These are phyloP conservation scores for Oenanthe javanica DNA, from an alignment of 140 eudicot species.

Conservation along the genomic window DNA sequence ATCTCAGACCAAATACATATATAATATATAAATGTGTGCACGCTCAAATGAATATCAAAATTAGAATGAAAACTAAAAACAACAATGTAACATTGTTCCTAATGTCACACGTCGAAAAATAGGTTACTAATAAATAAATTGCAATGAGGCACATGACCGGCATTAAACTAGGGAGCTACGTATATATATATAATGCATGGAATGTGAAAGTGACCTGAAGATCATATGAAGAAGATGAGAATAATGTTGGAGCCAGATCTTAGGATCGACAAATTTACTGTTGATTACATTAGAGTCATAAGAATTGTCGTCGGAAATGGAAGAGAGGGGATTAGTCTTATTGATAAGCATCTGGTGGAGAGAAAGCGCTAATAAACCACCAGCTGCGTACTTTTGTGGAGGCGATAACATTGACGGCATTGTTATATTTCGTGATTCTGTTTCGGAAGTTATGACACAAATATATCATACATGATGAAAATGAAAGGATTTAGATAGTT, in stretches of 20 bases:
- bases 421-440: background rate
- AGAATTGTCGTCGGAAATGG: background rate
- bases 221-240: background rate
- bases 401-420: background rate
- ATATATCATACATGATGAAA: background rate
- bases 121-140: background rate
- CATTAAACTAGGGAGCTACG: no score
- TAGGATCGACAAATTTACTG: background rate
- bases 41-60: background rate
- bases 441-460: background rate
- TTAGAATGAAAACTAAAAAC: background rate
- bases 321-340: background rate
- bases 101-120: background rate
- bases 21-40: background rate
- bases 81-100: no score
- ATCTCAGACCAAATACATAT: no score
- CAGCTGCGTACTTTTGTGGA: constrained; percentile 1
- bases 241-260: background rate
- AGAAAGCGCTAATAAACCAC: background rate
- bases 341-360: background rate
- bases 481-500: background rate
- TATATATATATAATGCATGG: background rate
- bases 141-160: background rate
- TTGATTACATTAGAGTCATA: background rate
- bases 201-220: background rate